Evolutionary conservation across 2,329 filamentous ascomycete species (phyloP).

Genomic region (Aspergillus calidoustus): DNA sequence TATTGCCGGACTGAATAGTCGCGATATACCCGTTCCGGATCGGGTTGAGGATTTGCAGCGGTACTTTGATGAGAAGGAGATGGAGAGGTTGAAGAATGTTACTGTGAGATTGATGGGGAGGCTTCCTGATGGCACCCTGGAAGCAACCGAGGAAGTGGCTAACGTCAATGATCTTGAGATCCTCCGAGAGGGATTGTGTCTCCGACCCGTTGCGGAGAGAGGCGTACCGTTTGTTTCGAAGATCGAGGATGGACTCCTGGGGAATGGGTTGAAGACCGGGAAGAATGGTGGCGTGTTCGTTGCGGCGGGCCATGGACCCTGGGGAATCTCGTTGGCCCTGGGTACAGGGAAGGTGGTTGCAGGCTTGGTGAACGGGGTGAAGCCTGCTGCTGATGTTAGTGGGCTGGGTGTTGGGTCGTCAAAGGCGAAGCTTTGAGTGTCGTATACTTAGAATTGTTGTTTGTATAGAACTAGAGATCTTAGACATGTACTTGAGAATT

Average conservation of each 20-base stretch:
- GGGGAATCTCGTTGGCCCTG: slow-evolving; percentile 69
- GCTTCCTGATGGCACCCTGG: slow-evolving; percentile 20
- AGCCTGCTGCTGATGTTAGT: slow-evolving; percentile 64
- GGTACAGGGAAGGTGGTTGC: slow-evolving; percentile 74
- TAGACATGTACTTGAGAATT: neutral
- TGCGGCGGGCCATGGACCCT: slow-evolving; percentile 74
- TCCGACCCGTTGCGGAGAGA: slow-evolving; percentile 68
- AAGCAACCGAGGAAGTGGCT: slow-evolving; percentile 29
- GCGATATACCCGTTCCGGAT: slow-evolving; percentile 63
- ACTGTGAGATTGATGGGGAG: slow-evolving; percentile 41
- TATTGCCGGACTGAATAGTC: slow-evolving; percentile 72
- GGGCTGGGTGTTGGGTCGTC: slow-evolving; percentile 46
- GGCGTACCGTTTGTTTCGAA: slow-evolving; percentile 68
- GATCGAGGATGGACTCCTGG: slow-evolving; percentile 62
- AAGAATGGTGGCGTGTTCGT: slow-evolving; percentile 66
- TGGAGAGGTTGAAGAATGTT: slow-evolving; percentile 36
- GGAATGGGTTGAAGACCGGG: slow-evolving; percentile 51
- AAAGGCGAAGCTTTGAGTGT: slow-evolving; percentile 8
- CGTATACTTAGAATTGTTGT: neutral
- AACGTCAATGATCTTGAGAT: slow-evolving; percentile 62
- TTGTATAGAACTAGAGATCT: neutral
- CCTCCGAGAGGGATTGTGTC: slow-evolving; percentile 70
- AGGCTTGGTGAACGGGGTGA: slow-evolving; percentile 67
- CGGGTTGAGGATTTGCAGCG: slow-evolving; percentile 47
- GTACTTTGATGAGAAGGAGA: slow-evolving; percentile 50